These are phyloP conservation scores for Candida tibetensis DNA, from an alignment of 805 yeast species.

Conservation along the genomic window DNA sequence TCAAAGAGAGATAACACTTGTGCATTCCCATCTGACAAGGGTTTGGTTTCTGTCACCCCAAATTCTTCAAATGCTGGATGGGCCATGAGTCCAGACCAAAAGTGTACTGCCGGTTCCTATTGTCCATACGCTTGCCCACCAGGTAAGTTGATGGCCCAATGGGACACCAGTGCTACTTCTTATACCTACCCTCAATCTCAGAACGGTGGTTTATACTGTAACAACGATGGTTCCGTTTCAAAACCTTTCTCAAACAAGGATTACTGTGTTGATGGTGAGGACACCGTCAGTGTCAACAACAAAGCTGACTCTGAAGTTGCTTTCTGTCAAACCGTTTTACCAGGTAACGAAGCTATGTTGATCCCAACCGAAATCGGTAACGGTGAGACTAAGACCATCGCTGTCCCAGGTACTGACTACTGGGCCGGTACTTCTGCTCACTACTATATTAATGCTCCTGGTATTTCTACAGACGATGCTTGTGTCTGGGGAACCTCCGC, in stretches of 20 bases:
- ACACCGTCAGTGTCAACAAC: conserved; percentile 66
- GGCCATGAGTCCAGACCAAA: conserved; percentile 78
- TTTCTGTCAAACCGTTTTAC: conserved; percentile 88
- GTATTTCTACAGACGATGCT: conserved; percentile 69
- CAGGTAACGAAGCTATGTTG: conserved; percentile 93
- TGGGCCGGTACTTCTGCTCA: conserved; percentile 88
- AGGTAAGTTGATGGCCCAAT: conserved; percentile 82
- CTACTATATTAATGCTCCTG: conserved; percentile 81
- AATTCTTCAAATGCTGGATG: conserved; percentile 69
- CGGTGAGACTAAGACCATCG: conserved; percentile 51
- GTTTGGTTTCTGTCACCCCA: conserved; percentile 67
- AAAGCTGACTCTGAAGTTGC: conserved; percentile 60
- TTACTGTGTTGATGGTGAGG: conserved; percentile 76
- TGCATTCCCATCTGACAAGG: conserved; percentile 62
- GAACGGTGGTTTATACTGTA: conserved; percentile 82
- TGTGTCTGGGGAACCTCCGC: conserved; percentile 79
- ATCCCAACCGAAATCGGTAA: conserved; percentile 73
- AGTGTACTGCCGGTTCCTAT: conserved; percentile 72
- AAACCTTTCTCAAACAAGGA: conserved; percentile 55
- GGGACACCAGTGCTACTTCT: conserved; percentile 75
- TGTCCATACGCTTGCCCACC: conserved; percentile 93
- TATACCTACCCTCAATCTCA: conserved; percentile 76
- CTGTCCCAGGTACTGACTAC: conserved; percentile 83
- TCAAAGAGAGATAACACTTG: conserved; percentile 44
- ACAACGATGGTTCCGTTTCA: conserved; percentile 62